These are phyloP conservation scores for Trichoderma erinaceum DNA, from an alignment of 495 filamentous ascomycete species.

Conservation along the genomic window DNA sequence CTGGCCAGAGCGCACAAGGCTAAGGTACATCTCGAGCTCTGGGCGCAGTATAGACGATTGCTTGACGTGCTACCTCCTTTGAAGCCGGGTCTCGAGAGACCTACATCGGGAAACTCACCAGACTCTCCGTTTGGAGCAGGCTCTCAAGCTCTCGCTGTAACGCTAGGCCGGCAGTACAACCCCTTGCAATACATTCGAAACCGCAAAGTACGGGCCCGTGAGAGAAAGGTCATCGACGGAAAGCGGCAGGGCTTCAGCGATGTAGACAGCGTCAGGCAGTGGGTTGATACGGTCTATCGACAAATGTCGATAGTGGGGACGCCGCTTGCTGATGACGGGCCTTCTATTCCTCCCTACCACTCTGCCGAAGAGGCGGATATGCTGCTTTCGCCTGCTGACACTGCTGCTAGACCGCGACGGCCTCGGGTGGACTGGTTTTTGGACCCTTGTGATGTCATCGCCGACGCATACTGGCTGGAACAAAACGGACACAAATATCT, in stretches of 20 bases:
- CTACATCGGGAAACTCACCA: neutral
- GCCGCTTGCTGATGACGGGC: slow-evolving; percentile 36
- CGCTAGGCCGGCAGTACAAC: slow-evolving; percentile 64
- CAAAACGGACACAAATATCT: slow-evolving; percentile 65
- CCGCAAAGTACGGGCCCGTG: slow-evolving; percentile 67
- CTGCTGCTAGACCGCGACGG: slow-evolving; percentile 48
- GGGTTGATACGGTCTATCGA: slow-evolving; percentile 64
- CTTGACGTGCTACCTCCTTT: slow-evolving; percentile 69
- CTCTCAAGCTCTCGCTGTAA: slow-evolving; percentile 15
- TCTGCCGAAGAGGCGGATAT: slow-evolving; percentile 31
- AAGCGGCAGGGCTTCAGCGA: slow-evolving; percentile 73
- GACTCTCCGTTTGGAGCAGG: slow-evolving; percentile 14
- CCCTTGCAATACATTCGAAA: slow-evolving; percentile 85
- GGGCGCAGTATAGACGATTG: slow-evolving; percentile 71
- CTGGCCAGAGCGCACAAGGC: slow-evolving; percentile 72
- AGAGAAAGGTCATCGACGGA: slow-evolving; percentile 62
- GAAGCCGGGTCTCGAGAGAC: slow-evolving; percentile 32
- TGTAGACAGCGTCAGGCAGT: slow-evolving; percentile 57
- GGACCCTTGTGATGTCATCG: slow-evolving; percentile 71
- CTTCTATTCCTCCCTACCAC: slow-evolving; percentile 51
- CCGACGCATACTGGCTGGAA: slow-evolving; percentile 81
- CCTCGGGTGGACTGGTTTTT: slow-evolving; percentile 74
- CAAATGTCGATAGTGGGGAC: slow-evolving; percentile 34
- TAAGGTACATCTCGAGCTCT: slow-evolving; percentile 69
- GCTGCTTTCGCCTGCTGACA: slow-evolving; percentile 28